Base-by-base conservation (phyloP, 441 rosid species). In the Adansonia grandidieri region DNA sequence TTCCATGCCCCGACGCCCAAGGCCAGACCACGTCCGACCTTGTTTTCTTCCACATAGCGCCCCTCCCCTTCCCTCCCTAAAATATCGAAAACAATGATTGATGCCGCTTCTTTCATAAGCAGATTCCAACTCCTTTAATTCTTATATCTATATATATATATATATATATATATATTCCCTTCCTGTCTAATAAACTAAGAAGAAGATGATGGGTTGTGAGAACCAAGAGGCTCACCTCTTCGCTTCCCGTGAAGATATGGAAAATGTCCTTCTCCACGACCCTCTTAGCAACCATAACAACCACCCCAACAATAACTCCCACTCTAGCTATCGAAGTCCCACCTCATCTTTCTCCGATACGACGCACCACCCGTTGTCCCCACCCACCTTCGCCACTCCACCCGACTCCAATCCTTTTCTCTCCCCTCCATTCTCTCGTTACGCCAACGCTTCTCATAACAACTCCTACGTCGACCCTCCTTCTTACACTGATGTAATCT, bases 191-290 rank as follows among this genome's bases (percentile, higher is more conserved):
- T 95, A 48, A 20, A 1, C 13, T 4, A 5, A 86, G 7, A 79
- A 80, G 77, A 95, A 32, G 37, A 32, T 95, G 98, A 95, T 93
- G 97, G 97, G 92, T 65, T 91, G 91, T 56, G 93, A 91, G 76
- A 88, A 84, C 74, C 89, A 83, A 79, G 89, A 88, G 60, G 85
- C 89, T 9, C 88, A 83, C 48, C 86, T 85, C 48, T 85, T 82
- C 75, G 84, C 91, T 11, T 50, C 91, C 66, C 87, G 75, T 44
- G 96, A 91, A 57, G 91, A 90, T 0, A 91, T 91, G 97, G 95
- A 95, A 54, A 89, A 78, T 76, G 92, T 95, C 24, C 81, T 81
- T 20, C 86, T 95, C 54, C 86, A 89, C 76, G 91, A 89, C n/a
- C 76, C 82, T 60, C 75, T 65, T n/a, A 67, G 79, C 73, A 75